A percentile compares a stretch with the other conserved stretches of the same genome.
phyloP scores from a whole-genome alignment of 768 basidiomycete species.

The Lentinula detonsa region DNA sequence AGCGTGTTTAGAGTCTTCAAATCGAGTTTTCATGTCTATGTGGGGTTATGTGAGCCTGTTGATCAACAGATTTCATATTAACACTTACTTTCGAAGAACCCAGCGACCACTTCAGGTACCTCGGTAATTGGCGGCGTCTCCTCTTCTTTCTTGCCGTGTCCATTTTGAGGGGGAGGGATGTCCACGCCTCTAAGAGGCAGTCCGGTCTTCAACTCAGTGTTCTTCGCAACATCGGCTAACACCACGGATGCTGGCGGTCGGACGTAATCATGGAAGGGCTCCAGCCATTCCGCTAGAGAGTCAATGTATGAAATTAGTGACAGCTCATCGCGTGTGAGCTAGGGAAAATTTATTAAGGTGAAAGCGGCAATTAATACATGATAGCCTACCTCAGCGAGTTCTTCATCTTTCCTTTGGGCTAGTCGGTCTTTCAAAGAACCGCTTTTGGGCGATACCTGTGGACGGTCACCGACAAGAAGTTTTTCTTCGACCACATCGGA shows the following conservation, averaged over 20 bases:
- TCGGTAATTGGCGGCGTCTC: constrained; percentile 63
- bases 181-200: constrained; percentile 63
- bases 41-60: background rate
- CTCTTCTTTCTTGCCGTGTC: constrained; percentile 60
- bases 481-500: constrained; percentile 81
- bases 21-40: constrained; percentile 50
- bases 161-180: constrained; percentile 31
- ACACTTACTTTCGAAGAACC: constrained; percentile 58
- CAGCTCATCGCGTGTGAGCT: constrained; percentile 67
- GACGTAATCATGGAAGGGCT: constrained; percentile 66
- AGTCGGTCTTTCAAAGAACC: constrained; percentile 57
- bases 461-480: constrained; percentile 73
- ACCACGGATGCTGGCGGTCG: constrained; percentile 68
- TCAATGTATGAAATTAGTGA: constrained; percentile 53
- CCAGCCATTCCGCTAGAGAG: constrained; percentile 68
- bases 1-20: constrained; percentile 35
- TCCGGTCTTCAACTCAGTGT: constrained; percentile 65
- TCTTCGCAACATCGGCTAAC: constrained; percentile 69
- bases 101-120: constrained; percentile 44
- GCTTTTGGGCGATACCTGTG: constrained; percentile 49
- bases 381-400: constrained; percentile 44
- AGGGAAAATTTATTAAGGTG: background rate
- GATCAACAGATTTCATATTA: no score
- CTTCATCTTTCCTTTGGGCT: constrained; percentile 38
- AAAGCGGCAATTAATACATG: background rate